A percentile compares a stretch with the other conserved stretches of the same genome.
Evolutionary conservation across 2,329 filamentous ascomycete species (phyloP).

Genomic region (Botrytis tulipae): DNA sequence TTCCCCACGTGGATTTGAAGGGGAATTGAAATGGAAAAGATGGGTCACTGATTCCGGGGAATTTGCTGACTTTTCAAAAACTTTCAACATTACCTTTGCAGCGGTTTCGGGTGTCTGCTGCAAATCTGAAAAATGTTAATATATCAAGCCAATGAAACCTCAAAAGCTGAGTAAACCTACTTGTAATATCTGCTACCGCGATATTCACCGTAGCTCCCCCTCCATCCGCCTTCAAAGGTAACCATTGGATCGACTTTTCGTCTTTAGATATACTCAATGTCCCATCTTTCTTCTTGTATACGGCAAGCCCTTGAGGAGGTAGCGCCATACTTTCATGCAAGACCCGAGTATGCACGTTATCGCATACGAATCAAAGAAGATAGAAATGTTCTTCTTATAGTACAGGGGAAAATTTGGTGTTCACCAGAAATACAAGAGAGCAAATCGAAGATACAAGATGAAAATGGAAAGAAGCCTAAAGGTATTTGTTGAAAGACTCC

Average conservation of each 20-base stretch:
- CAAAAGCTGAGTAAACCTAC: constrained; percentile 51
- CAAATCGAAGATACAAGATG: neutral
- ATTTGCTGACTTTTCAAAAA: constrained; percentile 70
- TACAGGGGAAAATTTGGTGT: neutral
- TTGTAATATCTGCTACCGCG: constrained; percentile 73
- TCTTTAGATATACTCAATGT: constrained; percentile 73
- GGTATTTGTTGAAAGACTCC: neutral
- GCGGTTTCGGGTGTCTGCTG: constrained; percentile 90
- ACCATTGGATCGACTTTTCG: constrained; percentile 76
- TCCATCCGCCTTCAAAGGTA: constrained; percentile 59
- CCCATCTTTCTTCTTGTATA: constrained; percentile 97
- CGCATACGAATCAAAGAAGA: neutral
- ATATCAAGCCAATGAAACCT: constrained; percentile 19
- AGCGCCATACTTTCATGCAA: constrained; percentile 23
- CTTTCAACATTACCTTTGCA: constrained; percentile 89
- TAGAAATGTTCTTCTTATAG: neutral
- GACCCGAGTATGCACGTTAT: constrained; percentile 1
- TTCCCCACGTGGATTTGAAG: constrained; percentile 71
- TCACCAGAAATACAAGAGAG: neutral
- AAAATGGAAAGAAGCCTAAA: neutral
- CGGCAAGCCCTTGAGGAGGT: constrained; percentile 54
- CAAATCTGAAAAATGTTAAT: constrained; percentile 59
- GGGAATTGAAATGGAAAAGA: constrained; percentile 85
- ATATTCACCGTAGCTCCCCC: constrained; percentile 67
- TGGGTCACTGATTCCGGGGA: constrained; percentile 65